These are phyloP conservation scores for Trametes coccinea DNA, from an alignment of 768 basidiomycete genomes.

Conservation along the genomic window DNA sequence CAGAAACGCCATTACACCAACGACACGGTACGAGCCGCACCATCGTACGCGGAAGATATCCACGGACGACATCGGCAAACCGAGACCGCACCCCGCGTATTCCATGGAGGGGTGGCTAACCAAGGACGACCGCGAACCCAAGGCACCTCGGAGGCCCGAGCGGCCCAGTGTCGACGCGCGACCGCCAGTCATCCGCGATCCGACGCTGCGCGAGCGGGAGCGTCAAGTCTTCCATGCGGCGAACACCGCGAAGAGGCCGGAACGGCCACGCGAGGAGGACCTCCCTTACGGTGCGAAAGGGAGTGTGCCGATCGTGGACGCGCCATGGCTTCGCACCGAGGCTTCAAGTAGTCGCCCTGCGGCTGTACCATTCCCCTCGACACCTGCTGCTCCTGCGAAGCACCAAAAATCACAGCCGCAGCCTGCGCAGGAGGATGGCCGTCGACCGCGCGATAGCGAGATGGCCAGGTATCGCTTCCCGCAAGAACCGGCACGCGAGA, in stretches of 20 bases:
- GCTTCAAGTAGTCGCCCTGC: background rate
- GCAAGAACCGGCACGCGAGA: background rate
- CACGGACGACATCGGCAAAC: constrained; percentile 11
- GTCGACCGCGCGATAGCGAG: background rate
- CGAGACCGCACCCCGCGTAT: background rate
- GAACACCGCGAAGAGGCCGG: constrained; percentile 11
- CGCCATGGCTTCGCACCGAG: background rate
- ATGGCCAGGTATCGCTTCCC: background rate
- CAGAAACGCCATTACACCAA: background rate
- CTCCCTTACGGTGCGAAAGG: constrained; percentile 16
- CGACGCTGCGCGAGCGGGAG: background rate
- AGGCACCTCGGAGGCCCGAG: background rate
- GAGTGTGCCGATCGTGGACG: background rate
- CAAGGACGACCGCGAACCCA: background rate
- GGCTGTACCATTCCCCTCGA: background rate
- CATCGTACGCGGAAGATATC: constrained; percentile 5
- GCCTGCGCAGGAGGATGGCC: background rate
- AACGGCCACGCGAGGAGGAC: constrained; percentile 14
- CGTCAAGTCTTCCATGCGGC: background rate
- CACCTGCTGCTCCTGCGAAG: background rate
- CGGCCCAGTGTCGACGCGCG: constrained; percentile 1
- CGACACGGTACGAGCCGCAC: background rate
- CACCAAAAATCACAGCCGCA: background rate
- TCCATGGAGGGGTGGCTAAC: background rate
- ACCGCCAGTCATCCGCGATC: background rate